Percentiles rank a stretch among this genome's conserved stretches.
Evolutionary conservation across 768 basidiomycete genomes (phyloP).

Genomic region (Kwoniella bestiolae): DNA sequence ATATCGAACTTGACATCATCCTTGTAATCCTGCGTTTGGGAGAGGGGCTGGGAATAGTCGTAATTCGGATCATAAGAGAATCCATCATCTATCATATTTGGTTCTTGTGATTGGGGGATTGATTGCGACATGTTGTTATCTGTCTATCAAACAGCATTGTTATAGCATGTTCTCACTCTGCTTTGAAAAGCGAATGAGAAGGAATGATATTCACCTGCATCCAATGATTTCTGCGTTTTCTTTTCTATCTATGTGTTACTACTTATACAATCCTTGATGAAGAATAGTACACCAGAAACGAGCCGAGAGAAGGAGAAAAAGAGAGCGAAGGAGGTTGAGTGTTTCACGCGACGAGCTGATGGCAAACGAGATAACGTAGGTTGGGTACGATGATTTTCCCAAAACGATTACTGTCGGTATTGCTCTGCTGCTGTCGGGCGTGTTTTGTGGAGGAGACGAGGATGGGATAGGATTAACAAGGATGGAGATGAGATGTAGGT

Average conservation of each 20-base stretch:
- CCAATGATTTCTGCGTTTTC: slow-evolving; percentile 33
- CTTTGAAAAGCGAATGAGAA: slow-evolving; percentile 2
- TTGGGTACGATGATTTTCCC: no score
- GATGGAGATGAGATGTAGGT: neutral
- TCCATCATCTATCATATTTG: slow-evolving; percentile 25
- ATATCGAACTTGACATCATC: slow-evolving; percentile 14
- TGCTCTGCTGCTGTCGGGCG: neutral
- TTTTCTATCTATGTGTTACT: slow-evolving; percentile 5
- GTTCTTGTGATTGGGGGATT: slow-evolving; percentile 11
- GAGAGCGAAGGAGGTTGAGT: slow-evolving; percentile 8
- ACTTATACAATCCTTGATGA: slow-evolving; percentile 7
- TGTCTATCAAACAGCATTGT: slow-evolving; percentile 21
- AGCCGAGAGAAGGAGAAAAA: neutral
- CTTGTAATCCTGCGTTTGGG: slow-evolving; percentile 15
- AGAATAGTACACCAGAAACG: neutral
- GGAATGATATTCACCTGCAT: slow-evolving; percentile 48
- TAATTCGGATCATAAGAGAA: slow-evolving; percentile 33
- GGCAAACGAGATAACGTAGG: no score
- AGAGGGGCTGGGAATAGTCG: slow-evolving; percentile 11
- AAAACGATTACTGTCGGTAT: neutral
- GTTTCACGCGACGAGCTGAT: slow-evolving; percentile 21
- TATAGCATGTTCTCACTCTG: slow-evolving; percentile 17
- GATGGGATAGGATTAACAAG: neutral
- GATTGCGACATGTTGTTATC: slow-evolving; percentile 25
- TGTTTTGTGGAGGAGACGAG: neutral